phyloP scores from a whole-genome alignment of 345 rosid species.

The Eucalyptus microcorys region DNA sequence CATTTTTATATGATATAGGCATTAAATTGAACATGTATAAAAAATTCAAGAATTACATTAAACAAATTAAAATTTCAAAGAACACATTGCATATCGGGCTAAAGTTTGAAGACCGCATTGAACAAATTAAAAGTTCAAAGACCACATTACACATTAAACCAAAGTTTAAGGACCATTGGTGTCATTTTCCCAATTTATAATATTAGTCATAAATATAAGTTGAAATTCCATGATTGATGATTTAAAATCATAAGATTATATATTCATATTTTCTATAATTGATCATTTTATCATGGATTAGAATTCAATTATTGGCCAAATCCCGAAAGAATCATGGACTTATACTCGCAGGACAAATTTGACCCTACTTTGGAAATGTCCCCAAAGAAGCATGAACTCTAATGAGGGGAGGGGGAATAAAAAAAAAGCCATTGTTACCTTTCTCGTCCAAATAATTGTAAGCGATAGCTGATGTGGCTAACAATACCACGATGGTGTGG shows the following conservation, averaged over 20 bases:
- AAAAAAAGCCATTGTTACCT: no score
- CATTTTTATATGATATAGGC: no score
- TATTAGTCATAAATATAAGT: neutral
- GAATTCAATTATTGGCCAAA: neutral
- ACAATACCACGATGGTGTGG: no score
- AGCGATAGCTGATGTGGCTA: no score
- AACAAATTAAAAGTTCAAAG: no score
- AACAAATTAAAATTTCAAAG: fast-evolving
- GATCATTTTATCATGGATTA: neutral
- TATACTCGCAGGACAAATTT: neutral
- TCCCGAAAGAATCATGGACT: neutral
- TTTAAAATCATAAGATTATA: neutral
- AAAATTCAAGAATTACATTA: no score
- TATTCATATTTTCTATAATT: neutral
- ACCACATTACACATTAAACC: no score
- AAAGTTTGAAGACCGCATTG: fast-evolving
- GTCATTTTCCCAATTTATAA: no score
- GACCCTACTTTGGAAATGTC: neutral
- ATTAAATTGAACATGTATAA: no score
- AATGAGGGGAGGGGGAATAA: no score
- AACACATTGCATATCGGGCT: fast-evolving
- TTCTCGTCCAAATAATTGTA: no score
- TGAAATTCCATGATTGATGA: neutral
- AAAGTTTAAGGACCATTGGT: no score
- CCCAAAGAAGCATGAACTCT: neutral